phyloP scores from a whole-genome alignment of 257 asterid species.

The Knoxia roxburghii region DNA sequence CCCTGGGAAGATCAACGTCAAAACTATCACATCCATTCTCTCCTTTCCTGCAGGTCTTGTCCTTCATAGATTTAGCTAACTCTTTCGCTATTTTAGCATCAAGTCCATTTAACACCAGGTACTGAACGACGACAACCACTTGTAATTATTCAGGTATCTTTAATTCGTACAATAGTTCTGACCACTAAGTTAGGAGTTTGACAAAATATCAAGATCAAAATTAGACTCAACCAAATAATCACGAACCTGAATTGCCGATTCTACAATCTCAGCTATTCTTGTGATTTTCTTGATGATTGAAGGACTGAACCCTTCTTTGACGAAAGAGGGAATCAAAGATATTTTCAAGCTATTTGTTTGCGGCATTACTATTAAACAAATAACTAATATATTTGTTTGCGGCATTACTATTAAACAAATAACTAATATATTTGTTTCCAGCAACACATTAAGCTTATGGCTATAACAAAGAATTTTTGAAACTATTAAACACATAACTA shows the following conservation, averaged over 20 bases:
- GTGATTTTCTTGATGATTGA: constrained; percentile 65
- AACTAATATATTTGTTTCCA: too few species aligned
- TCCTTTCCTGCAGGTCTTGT: constrained; percentile 52
- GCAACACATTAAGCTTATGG: too few species aligned
- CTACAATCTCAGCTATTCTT: constrained; percentile 64
- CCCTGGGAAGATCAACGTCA: constrained; percentile 59
- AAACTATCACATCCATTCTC: constrained; percentile 65
- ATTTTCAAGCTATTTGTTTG: too few species aligned
- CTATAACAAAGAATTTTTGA: too few species aligned
- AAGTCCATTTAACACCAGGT: constrained; percentile 31
- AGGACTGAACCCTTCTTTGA: constrained; percentile 60
- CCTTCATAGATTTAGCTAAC: constrained; percentile 70
- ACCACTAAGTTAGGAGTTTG: constrained; percentile 42
- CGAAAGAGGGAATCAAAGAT: constrained; percentile 49
- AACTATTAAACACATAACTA: too few species aligned
- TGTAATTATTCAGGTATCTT: constrained; percentile 42
- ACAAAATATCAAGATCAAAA: constrained; percentile 41
- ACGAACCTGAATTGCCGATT: constrained; percentile 69
- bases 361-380: too few species aligned
- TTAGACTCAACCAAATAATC: constrained; percentile 43
- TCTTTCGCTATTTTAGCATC: constrained; percentile 47
- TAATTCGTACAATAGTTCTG: constrained; percentile 64
- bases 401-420: too few species aligned
- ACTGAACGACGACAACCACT: constrained; percentile 56
- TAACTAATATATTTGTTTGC: too few species aligned